Conservation (phyloP, 345 rosid species). For the Gynandropsis gynandra region DNA sequence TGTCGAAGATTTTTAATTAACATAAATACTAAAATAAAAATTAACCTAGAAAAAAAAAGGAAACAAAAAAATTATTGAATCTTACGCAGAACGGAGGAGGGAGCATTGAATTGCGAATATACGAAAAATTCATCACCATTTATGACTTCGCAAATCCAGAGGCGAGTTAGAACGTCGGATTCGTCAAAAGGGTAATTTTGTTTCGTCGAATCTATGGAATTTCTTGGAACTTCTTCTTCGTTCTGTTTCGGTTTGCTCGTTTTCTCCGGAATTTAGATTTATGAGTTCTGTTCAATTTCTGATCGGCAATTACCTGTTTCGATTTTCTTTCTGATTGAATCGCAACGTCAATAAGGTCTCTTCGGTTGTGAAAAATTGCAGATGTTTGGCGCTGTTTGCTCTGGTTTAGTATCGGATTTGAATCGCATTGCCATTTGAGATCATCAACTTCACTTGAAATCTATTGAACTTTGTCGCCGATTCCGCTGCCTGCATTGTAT, state of each 20-base stretch:
- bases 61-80: neutral
- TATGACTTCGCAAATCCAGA: constrained; percentile 12
- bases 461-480: too few species aligned
- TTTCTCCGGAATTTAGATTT: constrained; percentile 9
- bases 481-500: too few species aligned
- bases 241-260: constrained; percentile 4
- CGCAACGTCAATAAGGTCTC: constrained; percentile 19
- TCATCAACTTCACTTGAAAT: too few species aligned
- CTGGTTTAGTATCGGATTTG: constrained; percentile 9
- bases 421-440: constrained; percentile 2
- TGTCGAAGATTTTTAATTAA: too few species aligned
- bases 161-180: constrained; percentile 14
- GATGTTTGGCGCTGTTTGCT: constrained; percentile 5
- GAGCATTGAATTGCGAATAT: neutral
- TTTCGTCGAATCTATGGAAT: constrained; percentile 11
- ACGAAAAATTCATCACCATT: neutral
- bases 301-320: constrained; percentile 7
- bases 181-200: constrained; percentile 18
- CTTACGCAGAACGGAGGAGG: neutral
- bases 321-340: constrained; percentile 14
- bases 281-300: constrained; percentile 17
- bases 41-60: neutral
- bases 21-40: too few species aligned
- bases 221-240: neutral
- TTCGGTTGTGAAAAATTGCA: constrained; percentile 17